These are phyloP conservation scores for Pestalotiopsis sp. DNA, from an alignment of 2,329 filamentous ascomycete species.

Conservation along the genomic window DNA sequence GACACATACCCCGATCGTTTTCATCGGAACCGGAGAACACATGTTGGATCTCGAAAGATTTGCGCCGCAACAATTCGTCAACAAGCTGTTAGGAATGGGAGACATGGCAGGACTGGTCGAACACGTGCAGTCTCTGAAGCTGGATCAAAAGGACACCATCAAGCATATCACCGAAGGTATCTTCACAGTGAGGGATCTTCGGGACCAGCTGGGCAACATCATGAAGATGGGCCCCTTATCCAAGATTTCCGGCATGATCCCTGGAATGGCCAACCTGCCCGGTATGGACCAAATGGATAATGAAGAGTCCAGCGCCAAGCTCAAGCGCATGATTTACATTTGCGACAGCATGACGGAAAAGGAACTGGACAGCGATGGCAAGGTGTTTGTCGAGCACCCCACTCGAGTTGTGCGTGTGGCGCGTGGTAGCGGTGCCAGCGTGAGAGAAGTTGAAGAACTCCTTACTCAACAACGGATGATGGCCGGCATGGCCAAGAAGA, in stretches of 20 bases:
- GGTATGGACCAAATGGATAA: conserved; percentile 92
- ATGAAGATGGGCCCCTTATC: conserved; percentile 99
- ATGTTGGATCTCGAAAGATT: conserved; percentile 94
- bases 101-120: conserved; percentile 95
- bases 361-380: conserved; percentile 93
- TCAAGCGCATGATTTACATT: conserved; percentile 98
- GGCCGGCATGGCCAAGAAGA: conserved; percentile 98
- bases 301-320: conserved; percentile 88
- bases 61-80: conserved; percentile 87
- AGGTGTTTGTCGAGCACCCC: conserved; percentile 89
- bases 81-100: conserved; percentile 93
- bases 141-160: conserved; percentile 98
- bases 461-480: conserved; percentile 99
- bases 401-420: conserved; percentile 91
- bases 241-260: conserved; percentile 99
- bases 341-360: conserved; percentile 98
- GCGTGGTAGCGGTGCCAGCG: conserved; percentile 83
- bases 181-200: conserved; percentile 90
- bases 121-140: conserved; percentile 91
- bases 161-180: conserved; percentile 98
- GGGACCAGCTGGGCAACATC: conserved; percentile 94
- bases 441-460: conserved; percentile 91
- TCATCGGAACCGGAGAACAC: conserved; percentile 96
- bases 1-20: conserved; percentile 95
- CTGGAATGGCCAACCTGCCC: conserved; percentile 80